These are phyloP conservation scores for Otatea glauca DNA, from an alignment of 176 grass and related monocot genomes.

Conservation along the genomic window DNA sequence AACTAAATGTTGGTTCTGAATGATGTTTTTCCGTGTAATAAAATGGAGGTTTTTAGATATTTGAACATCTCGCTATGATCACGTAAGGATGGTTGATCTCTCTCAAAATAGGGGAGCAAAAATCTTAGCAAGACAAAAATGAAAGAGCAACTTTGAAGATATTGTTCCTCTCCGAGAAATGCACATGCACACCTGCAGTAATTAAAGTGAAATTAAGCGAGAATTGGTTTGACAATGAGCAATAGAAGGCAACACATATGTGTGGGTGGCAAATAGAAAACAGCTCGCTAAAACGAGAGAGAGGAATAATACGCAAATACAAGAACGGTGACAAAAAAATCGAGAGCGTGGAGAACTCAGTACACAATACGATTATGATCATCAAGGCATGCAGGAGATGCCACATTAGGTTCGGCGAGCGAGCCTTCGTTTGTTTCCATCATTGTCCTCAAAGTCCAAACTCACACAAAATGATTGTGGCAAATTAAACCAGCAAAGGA, in stretches of 20 bases:
- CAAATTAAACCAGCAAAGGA: background rate
- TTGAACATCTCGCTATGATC: too few relatives aligned
- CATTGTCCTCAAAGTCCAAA: conserved; percentile 35
- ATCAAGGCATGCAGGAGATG: conserved; percentile 43
- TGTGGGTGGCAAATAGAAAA: too few relatives aligned
- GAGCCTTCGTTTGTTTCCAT: conserved; percentile 57
- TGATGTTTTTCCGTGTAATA: too few relatives aligned
- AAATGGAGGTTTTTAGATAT: too few relatives aligned
- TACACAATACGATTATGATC: conserved; percentile 33
- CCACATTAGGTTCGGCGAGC: conserved; percentile 60
- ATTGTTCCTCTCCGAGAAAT: background rate
- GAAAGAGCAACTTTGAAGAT: background rate
- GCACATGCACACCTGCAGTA: too few relatives aligned
- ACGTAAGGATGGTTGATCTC: too few relatives aligned
- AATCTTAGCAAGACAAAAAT: background rate
- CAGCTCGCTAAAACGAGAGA: too few relatives aligned
- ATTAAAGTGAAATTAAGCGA: too few relatives aligned
- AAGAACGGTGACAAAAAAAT: background rate
- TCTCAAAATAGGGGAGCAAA: background rate
- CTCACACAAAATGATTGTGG: background rate
- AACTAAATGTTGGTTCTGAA: too few relatives aligned
- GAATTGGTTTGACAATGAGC: too few relatives aligned
- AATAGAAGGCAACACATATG: too few relatives aligned
- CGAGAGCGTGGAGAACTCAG: conserved; percentile 43
- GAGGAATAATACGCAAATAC: too few relatives aligned